These are phyloP conservation scores for Wallacemonas collosoma DNA, from an alignment of 208 protist genomes.

Conservation along the genomic window DNA sequence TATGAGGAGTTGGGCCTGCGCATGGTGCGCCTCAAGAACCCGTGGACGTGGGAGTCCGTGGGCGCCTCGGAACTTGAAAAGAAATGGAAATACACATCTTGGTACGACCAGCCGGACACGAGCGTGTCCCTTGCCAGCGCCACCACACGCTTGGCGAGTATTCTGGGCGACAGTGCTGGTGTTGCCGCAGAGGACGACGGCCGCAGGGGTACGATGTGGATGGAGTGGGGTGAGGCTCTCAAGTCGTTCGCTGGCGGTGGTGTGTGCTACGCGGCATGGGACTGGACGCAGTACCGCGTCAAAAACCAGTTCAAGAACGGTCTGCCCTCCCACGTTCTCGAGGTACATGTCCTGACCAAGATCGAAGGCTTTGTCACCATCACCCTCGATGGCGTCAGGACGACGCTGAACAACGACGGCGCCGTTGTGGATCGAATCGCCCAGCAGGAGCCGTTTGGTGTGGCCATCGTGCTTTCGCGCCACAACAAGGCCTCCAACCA, in stretches of 20 bases:
- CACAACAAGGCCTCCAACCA: slow-evolving; percentile 17
- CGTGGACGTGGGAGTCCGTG: slow-evolving; percentile 47
- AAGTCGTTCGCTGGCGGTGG: slow-evolving; percentile 66
- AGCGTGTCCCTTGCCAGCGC: slow-evolving; percentile 24
- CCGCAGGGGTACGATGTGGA: slow-evolving; percentile 69
- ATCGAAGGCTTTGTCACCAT: slow-evolving; percentile 43
- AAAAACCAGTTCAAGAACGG: slow-evolving; percentile 33
- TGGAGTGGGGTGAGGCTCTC: slow-evolving; percentile 72
- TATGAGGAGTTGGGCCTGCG: slow-evolving; percentile 51
- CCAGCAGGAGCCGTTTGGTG: slow-evolving; percentile 21
- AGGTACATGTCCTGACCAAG: slow-evolving; percentile 34
- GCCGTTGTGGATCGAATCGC: slow-evolving; percentile 11
- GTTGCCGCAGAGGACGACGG: slow-evolving; percentile 2
- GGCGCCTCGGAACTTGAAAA: slow-evolving; percentile 22
- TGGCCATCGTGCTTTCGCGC: slow-evolving; percentile 29
- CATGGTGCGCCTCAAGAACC: slow-evolving; percentile 62
- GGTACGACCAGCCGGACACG: slow-evolving; percentile 54
- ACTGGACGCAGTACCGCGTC: slow-evolving; percentile 50
- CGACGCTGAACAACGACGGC: slow-evolving; percentile 34
- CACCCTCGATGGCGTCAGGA: slow-evolving; percentile 30
- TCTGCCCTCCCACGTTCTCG: slow-evolving; percentile 40
- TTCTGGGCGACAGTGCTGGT: neutral
- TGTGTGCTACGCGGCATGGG: slow-evolving; percentile 59
- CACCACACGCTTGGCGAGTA: neutral
- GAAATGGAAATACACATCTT: slow-evolving; percentile 51